Evolutionary conservation across 2,329 filamentous ascomycete species (phyloP).

Genomic region (Neurospora sp.): DNA sequence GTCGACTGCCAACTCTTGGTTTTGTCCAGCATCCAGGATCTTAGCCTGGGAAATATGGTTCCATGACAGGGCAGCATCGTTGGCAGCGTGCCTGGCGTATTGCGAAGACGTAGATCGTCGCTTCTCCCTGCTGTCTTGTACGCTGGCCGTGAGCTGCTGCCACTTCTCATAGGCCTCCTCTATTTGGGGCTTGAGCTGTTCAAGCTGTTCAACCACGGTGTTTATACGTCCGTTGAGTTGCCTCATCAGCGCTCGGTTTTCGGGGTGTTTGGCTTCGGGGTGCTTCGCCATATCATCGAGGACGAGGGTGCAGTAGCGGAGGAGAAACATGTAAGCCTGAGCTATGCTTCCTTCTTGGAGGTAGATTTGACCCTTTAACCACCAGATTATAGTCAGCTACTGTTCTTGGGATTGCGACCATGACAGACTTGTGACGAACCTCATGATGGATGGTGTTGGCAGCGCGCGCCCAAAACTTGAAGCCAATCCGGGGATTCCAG

Average conservation of each 20-base stretch:
- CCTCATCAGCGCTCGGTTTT: slow-evolving; percentile 54
- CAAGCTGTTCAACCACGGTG: slow-evolving; percentile 59
- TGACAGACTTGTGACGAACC: slow-evolving; percentile 39
- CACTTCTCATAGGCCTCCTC: slow-evolving; percentile 62
- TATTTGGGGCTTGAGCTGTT: slow-evolving; percentile 71
- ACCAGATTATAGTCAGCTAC: slow-evolving; percentile 17
- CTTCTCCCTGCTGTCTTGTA: slow-evolving; percentile 12
- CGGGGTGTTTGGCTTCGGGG: slow-evolving; percentile 60
- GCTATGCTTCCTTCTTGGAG: slow-evolving; percentile 76
- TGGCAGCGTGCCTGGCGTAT: slow-evolving; percentile 40
- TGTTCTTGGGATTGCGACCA: background rate
- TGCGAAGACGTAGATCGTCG: slow-evolving; percentile 17
- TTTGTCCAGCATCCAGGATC: slow-evolving; percentile 59
- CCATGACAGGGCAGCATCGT: slow-evolving; percentile 50
- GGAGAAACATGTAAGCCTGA: slow-evolving; percentile 84
- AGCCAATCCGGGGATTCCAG: slow-evolving; percentile 66
- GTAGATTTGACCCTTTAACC: slow-evolving; percentile 66
- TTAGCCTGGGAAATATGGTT: slow-evolving; percentile 32
- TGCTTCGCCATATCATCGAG: slow-evolving; percentile 66
- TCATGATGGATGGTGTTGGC: slow-evolving; percentile 72
- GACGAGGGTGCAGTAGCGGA: slow-evolving; percentile 79
- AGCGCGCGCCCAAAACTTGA: slow-evolving; percentile 75
- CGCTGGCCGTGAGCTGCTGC: slow-evolving; percentile 39
- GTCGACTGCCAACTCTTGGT: slow-evolving; percentile 67
- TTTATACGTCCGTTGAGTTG: slow-evolving; percentile 39